Conservation (phyloP, 129 eudicot genomes). For the Pittosporum tobira region DNA sequence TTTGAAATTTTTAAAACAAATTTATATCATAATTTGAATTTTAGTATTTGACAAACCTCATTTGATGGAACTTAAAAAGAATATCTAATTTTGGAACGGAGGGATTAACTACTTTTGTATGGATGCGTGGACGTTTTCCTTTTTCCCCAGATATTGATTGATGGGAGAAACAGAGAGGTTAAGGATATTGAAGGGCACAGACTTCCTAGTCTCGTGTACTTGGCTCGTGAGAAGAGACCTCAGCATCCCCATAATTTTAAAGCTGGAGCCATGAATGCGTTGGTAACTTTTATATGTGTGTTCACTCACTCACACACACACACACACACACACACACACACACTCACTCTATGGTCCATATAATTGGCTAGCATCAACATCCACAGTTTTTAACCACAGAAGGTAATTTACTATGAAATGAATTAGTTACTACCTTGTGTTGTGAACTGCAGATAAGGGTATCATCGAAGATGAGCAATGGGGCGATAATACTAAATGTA, state of each 20-base stretch:
- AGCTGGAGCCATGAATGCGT: conserved; percentile 97
- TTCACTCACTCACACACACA: not conserved
- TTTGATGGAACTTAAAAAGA: too few relatives aligned
- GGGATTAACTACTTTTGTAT: not conserved
- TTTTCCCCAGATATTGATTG: conserved; percentile 43
- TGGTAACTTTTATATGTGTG: conserved; percentile 33
- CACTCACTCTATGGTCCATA: not conserved
- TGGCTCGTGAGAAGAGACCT: conserved; percentile 83
- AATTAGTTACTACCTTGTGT: not conserved
- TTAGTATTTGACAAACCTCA: too few relatives aligned
- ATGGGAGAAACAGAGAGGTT: conserved; percentile 25
- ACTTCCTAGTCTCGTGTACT: conserved; percentile 61
- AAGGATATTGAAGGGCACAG: conserved; percentile 42
- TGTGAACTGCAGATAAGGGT: conserved; percentile 61
- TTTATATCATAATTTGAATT: too few relatives aligned
- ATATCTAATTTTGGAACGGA: too few relatives aligned
- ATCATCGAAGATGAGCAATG: conserved; percentile 81
- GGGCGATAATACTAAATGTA: conserved; percentile 61
- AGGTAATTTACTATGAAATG: too few relatives aligned
- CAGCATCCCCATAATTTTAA: conserved; percentile 63
- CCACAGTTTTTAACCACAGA: too few relatives aligned
- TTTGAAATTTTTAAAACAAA: too few relatives aligned
- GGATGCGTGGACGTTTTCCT: not conserved
- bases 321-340: not conserved
- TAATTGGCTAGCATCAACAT: not conserved